Evolutionary conservation across 2,329 filamentous ascomycete species (phyloP).

Genomic region (Paramyrothecium roridum): DNA sequence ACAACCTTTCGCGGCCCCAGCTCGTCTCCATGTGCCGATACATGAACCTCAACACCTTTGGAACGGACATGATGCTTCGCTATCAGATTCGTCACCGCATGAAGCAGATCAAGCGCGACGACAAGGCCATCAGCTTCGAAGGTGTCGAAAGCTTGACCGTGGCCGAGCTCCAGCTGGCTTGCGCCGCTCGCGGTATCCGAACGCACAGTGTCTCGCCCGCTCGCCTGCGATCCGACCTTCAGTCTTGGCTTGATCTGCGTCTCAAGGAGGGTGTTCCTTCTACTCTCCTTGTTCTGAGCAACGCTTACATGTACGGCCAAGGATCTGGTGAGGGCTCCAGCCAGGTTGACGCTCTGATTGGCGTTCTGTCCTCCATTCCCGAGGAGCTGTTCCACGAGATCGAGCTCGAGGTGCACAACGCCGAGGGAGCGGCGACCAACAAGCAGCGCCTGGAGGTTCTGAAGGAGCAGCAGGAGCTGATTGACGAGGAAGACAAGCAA

Average conservation of each 20-base stretch:
- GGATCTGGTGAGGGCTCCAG: slow-evolving; percentile 82
- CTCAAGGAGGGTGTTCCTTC: slow-evolving; percentile 95
- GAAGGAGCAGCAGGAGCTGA: slow-evolving; percentile 97
- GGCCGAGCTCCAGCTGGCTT: slow-evolving; percentile 86
- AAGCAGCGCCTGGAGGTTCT: slow-evolving; percentile 97
- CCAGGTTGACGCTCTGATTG: slow-evolving; percentile 89
- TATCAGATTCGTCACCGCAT: slow-evolving; percentile 97
- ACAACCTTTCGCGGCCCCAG: slow-evolving; percentile 94
- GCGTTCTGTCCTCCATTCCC: slow-evolving; percentile 89
- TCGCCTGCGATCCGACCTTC: slow-evolving; percentile 81
- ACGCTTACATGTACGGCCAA: slow-evolving; percentile 95
- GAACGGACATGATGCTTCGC: slow-evolving; percentile 94
- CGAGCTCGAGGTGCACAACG: slow-evolving; percentile 94
- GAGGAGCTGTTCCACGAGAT: slow-evolving; percentile 99
- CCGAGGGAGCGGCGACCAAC: slow-evolving; percentile 96
- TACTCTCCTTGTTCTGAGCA: slow-evolving; percentile 90
- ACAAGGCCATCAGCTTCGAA: slow-evolving; percentile 90
- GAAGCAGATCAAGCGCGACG: slow-evolving; percentile 98
- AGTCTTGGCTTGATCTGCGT: slow-evolving; percentile 91
- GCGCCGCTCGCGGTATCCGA: slow-evolving; percentile 85
- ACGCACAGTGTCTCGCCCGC: slow-evolving; percentile 90
- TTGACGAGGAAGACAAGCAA: slow-evolving; percentile 95
- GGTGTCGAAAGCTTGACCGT: slow-evolving; percentile 93
- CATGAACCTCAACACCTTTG: slow-evolving; percentile 96
- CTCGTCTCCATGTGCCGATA: slow-evolving; percentile 97